phyloP scores from a whole-genome alignment of 2,329 filamentous ascomycete genomes.

The Aspergillus ruber region DNA sequence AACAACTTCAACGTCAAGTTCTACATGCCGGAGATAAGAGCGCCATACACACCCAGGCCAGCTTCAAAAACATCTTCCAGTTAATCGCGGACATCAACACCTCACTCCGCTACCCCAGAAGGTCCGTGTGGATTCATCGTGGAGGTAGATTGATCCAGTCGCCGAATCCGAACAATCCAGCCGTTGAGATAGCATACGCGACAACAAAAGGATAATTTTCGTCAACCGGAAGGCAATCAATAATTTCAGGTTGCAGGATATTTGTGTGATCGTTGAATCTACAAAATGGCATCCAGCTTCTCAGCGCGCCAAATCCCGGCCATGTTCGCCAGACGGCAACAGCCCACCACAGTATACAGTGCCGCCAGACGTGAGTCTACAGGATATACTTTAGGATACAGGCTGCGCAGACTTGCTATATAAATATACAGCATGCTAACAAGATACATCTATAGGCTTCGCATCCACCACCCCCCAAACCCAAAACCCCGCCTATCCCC shows the following conservation, averaged over 20 bases:
- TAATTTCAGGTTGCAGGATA: background rate
- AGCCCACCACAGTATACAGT: slow-evolving; percentile 21
- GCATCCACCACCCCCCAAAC: slow-evolving; percentile 28
- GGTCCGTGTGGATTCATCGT: slow-evolving; percentile 1
- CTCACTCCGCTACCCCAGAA: slow-evolving; percentile 1
- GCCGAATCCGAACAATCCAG: slow-evolving; percentile 10
- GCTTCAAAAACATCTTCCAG: slow-evolving; percentile 11
- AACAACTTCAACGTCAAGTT: slow-evolving; percentile 30
- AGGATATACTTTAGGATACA: slow-evolving; percentile 2
- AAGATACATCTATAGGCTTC: slow-evolving; percentile 20
- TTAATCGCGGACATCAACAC: slow-evolving; percentile 3
- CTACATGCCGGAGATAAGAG: background rate
- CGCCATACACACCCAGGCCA: slow-evolving; percentile 8
- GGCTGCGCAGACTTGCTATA: background rate
- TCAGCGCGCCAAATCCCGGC: slow-evolving; percentile 26
- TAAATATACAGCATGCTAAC: background rate
- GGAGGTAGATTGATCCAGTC: background rate
- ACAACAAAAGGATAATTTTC: background rate
- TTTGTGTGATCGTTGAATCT: background rate
- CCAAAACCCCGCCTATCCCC: slow-evolving; percentile 43
- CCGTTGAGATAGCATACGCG: background rate
- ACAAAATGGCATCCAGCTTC: slow-evolving; percentile 30
- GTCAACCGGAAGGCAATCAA: slow-evolving; percentile 9
- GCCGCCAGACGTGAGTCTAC: slow-evolving; percentile 30
- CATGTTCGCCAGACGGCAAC: slow-evolving; percentile 30